Evolutionary conservation across 768 basidiomycete species (phyloP).

Genomic region (Leucocoprinus leucothites): DNA sequence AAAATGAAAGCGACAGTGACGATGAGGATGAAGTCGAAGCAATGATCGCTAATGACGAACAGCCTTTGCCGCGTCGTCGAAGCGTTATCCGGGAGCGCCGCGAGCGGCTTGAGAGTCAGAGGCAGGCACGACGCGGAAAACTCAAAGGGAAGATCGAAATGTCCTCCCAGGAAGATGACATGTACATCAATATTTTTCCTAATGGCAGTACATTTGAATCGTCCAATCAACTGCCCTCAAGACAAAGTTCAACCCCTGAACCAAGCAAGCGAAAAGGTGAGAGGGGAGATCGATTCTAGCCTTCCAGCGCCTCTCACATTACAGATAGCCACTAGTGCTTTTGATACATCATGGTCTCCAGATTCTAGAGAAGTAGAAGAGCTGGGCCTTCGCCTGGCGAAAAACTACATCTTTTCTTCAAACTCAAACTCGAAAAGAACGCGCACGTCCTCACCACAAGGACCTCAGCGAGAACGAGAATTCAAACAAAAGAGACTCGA

Average conservation of each 20-base stretch:
- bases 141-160: conserved; percentile 1
- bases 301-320: neutral
- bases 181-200: neutral
- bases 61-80: neutral
- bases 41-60: conserved; percentile 44
- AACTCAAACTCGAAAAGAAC: neutral
- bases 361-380: conserved; percentile 7
- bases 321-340: neutral
- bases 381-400: neutral
- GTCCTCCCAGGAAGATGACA: neutral
- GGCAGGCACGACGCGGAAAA: conserved; percentile 30
- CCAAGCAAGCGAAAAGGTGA: conserved; percentile 49
- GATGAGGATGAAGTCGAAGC: conserved; percentile 46
- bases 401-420: neutral
- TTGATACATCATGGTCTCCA: conserved; percentile 11
- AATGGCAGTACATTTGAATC: conserved; percentile 16
- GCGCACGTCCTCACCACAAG: neutral
- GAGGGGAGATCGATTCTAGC: neutral
- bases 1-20: conserved; percentile 20
- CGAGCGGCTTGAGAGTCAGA: conserved; percentile 30
- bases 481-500: conserved; percentile 7
- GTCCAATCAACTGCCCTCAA: conserved; percentile 15
- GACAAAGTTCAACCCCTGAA: conserved; percentile 24
- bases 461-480: neutral
- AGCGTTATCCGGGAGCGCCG: conserved; percentile 21